Base-by-base conservation (phyloP, 176 grass and related monocot species). In the Rhynchospora tenuis region DNA sequence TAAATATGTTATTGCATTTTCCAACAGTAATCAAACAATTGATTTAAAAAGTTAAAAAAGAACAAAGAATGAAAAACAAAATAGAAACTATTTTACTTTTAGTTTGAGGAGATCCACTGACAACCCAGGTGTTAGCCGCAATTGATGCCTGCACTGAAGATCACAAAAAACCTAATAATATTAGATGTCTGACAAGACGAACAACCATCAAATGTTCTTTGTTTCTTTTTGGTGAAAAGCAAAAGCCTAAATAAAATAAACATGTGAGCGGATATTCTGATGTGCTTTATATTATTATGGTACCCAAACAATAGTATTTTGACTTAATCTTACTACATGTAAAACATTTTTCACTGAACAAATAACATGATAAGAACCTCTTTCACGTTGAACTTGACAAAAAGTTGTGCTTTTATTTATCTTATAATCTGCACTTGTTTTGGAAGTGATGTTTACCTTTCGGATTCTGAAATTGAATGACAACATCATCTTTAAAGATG, bases 401-500 rank as follows among this genome's bases (percentile, higher is more conserved):
- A 33, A 33, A 33, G 0, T 74, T 6, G 11, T 51, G 47, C 72
- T 48, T 26, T 24, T 4, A 73, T 47, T 68, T 6, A 24, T 9
- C 10, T 72, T 46, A 26, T 73, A 22, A 73, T 73, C n/a, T 22
- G 27, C 9, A 69, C 15, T 55, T 54, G 23, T 55, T 76, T 52
- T 52, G 26, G 24, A 58, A 59, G 59, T 78, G 33, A 58, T 24
- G 22, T 80, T 44, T 74, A 99, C 96, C 96, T 95, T 98, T 99
- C 24, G 96, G 96, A 86, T 99, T 99, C 64, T 87, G 60, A 87
- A 99, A 99, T 87, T 98, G 93, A 83, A 95, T 95, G 63, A 95
- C 96, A 68, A 93, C 88, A 83, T 99, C 96, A 86, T 99, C 96
- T 89, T 95, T 99, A 52, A 99, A 99, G 78, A 99, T 99, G 86